These are phyloP conservation scores for Trichosporon sp. DNA, from an alignment of 1,284 basidiomycete species.

Conservation along the genomic window DNA sequence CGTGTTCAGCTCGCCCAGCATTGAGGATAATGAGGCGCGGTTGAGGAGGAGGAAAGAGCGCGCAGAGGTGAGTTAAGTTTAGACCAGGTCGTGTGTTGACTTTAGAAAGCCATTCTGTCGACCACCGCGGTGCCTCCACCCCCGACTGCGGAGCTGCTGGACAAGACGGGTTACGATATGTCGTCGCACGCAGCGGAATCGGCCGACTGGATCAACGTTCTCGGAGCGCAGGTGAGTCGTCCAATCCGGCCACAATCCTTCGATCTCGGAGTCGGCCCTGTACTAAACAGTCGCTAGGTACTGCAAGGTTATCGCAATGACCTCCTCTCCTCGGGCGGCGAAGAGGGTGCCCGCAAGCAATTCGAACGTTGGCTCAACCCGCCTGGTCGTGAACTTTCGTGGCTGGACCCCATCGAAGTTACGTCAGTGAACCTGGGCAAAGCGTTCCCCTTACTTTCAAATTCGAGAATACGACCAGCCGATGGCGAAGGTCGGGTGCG, in stretches of 20 bases:
- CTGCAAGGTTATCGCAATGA: slow-evolving; percentile 48
- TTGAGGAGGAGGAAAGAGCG: slow-evolving; percentile 31
- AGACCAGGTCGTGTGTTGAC: not conserved
- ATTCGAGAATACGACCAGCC: slow-evolving; percentile 54
- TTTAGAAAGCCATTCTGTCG: slow-evolving; percentile 36
- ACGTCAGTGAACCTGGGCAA: slow-evolving; percentile 53
- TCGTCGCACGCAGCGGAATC: slow-evolving; percentile 53
- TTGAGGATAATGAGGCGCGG: slow-evolving; percentile 38
- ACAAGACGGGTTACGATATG: slow-evolving; percentile 53
- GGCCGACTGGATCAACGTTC: slow-evolving; percentile 56
- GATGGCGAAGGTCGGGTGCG: slow-evolving; percentile 53
- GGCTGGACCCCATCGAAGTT: slow-evolving; percentile 53
- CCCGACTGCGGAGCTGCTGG: slow-evolving; percentile 46
- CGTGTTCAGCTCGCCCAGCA: slow-evolving; percentile 50
- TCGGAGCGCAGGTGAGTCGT: slow-evolving; percentile 52
- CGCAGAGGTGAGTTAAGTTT: slow-evolving; percentile 31
- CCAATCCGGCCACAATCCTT: slow-evolving; percentile 24
- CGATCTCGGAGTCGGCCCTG: slow-evolving; percentile 18
- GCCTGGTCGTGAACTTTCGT: slow-evolving; percentile 30
- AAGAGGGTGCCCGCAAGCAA: slow-evolving; percentile 47
- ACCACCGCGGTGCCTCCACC: slow-evolving; percentile 43
- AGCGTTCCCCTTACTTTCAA: slow-evolving; percentile 52
- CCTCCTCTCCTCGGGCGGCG: slow-evolving; percentile 45
- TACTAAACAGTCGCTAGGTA: slow-evolving; percentile 35
- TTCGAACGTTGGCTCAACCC: slow-evolving; percentile 49